phyloP scores from a whole-genome alignment of 352 stramenopile genomes.

The Blastocystis sp. region DNA sequence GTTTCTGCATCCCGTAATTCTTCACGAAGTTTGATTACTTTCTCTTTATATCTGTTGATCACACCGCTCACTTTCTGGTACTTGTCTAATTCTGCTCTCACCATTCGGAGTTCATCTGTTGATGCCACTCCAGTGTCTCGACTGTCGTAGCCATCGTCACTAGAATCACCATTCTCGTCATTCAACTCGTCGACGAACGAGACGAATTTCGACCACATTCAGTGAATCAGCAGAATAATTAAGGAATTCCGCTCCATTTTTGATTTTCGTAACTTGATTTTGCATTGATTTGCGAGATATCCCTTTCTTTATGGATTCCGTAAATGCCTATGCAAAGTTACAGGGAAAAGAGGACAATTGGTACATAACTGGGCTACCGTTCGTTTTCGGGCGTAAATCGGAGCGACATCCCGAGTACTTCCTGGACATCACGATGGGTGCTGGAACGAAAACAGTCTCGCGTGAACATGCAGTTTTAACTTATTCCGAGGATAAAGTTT shows the following conservation, averaged over 20 bases:
- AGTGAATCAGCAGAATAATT: background rate
- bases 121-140: background rate
- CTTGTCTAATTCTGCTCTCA: background rate
- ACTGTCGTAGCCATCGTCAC: background rate
- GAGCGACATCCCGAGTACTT: slow-evolving; percentile 14
- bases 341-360: background rate
- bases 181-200: slow-evolving; percentile 50
- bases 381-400: slow-evolving; percentile 9
- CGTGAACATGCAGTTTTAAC: slow-evolving; percentile 21
- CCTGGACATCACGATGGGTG: slow-evolving; percentile 35
- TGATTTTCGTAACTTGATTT: background rate
- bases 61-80: background rate
- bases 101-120: background rate
- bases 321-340: slow-evolving; percentile 1
- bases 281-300: background rate
- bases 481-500: slow-evolving; percentile 47
- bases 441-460: background rate
- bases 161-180: background rate
- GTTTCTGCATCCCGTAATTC: slow-evolving; percentile 45
- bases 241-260: slow-evolving; percentile 5
- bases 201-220: slow-evolving; percentile 54
- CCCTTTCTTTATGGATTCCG: background rate
- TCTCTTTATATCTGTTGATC: slow-evolving; percentile 13
- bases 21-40: slow-evolving; percentile 13
- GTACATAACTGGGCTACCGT: background rate